These are phyloP conservation scores for Macrophomina pseudophaseolina DNA, from an alignment of 2,329 filamentous ascomycete species.

Conservation along the genomic window DNA sequence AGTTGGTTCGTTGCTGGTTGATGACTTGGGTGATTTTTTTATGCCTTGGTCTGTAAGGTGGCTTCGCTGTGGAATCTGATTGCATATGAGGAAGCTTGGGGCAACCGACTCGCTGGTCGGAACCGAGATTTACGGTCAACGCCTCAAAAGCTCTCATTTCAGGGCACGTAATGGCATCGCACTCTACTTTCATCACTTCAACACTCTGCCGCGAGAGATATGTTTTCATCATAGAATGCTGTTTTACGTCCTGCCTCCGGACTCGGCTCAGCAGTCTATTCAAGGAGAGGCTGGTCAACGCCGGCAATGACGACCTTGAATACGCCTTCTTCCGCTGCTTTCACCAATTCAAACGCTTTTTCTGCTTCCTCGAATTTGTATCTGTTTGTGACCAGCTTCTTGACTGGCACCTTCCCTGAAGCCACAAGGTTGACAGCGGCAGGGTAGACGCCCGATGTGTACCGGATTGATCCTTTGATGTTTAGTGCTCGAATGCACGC, in stretches of 20 bases:
- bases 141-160: no score
- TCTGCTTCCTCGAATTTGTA: slow-evolving; percentile 54
- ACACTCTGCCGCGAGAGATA: not conserved
- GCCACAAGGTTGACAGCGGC: slow-evolving; percentile 57
- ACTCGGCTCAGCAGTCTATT: not conserved
- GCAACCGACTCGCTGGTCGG: no score
- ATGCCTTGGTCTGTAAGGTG: no score
- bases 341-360: slow-evolving; percentile 55
- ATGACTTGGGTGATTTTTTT: no score
- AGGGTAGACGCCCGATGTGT: slow-evolving; percentile 57
- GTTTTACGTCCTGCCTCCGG: not conserved
- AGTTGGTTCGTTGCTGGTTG: no score
- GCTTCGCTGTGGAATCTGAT: no score
- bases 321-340: slow-evolving; percentile 42
- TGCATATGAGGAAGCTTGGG: no score
- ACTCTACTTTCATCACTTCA: slow-evolving; percentile 3
- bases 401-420: slow-evolving; percentile 52
- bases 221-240: not conserved
- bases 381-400: slow-evolving; percentile 47
- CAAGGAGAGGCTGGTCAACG: slow-evolving; percentile 33
- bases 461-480: slow-evolving; percentile 59
- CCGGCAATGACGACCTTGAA: slow-evolving; percentile 54
- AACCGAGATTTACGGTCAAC: no score
- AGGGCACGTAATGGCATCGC: no score
- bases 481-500: slow-evolving; percentile 56